Percentiles rank a stretch among this genome's conserved stretches.
These are phyloP conservation scores for Pholiota molesta DNA, from an alignment of 768 basidiomycete species.

Conservation along the genomic window DNA sequence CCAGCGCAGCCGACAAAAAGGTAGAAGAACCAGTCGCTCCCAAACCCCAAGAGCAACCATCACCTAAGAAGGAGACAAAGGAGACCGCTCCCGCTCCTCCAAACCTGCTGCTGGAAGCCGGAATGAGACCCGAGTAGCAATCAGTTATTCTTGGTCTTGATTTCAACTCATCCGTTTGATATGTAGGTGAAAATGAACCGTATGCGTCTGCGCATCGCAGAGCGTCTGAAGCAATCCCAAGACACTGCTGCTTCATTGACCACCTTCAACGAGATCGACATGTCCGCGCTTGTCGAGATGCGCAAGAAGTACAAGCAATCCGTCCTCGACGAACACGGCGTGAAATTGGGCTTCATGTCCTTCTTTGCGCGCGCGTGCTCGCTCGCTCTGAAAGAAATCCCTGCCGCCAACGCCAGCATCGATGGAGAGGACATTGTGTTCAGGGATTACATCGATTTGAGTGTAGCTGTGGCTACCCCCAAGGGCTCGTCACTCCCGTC, in stretches of 20 bases:
- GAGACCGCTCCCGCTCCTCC: conserved; percentile 28
- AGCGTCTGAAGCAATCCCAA: conserved; percentile 97
- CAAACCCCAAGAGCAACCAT: conserved; percentile 31
- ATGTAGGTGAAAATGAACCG: conserved; percentile 96
- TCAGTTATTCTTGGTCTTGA: neutral
- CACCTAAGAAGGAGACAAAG: conserved; percentile 38
- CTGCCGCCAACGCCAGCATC: conserved; percentile 91
- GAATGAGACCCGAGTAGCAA: conserved; percentile 80
- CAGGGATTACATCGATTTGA: conserved; percentile 89
- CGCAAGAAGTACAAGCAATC: conserved; percentile 93
- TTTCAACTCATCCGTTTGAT: neutral
- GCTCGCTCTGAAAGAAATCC: conserved; percentile 89
- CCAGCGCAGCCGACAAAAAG: conserved; percentile 29
- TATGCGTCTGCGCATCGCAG: conserved; percentile 96
- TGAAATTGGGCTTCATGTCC: conserved; percentile 98
- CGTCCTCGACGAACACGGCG: conserved; percentile 87
- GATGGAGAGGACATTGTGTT: conserved; percentile 95
- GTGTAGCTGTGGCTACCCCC: conserved; percentile 95
- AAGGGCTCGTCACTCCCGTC: conserved; percentile 97
- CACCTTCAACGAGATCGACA: conserved; percentile 99
- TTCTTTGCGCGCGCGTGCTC: conserved; percentile 89
- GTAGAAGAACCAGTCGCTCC: conserved; percentile 30
- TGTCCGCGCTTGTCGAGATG: conserved; percentile 94
- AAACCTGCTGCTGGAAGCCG: conserved; percentile 53
- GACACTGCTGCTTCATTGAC: conserved; percentile 96